phyloP scores from a whole-genome alignment of 257 asterid species.

The Petunia axillaris region DNA sequence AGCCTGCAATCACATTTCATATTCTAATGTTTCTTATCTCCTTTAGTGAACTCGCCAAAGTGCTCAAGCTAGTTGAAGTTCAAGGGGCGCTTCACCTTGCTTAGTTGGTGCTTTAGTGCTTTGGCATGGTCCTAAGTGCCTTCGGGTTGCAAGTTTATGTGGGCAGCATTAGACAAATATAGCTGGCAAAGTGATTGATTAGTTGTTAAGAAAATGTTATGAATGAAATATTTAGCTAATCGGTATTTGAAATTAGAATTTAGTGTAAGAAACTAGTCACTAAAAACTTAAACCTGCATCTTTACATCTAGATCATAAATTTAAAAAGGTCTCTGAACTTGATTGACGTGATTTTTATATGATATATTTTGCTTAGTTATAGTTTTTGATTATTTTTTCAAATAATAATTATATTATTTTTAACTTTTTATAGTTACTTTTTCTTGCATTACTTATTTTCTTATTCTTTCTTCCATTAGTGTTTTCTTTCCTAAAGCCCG shows the following conservation, averaged over 20 bases:
- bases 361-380: slow-evolving; percentile 10
- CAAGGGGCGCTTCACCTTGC: not conserved
- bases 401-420: not conserved
- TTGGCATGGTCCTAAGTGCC: not conserved
- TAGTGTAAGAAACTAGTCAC: not conserved
- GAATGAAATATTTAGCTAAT: not conserved
- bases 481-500: slow-evolving; percentile 1
- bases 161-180: not conserved
- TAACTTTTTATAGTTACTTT: not conserved
- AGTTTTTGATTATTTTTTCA: not conserved
- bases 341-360: not conserved
- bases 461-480: not conserved
- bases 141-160: not conserved
- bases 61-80: slow-evolving; percentile 7
- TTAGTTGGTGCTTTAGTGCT: slow-evolving; percentile 11
- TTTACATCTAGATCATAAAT: slow-evolving; percentile 6
- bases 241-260: slow-evolving; percentile 13
- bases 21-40: slow-evolving; percentile 15
- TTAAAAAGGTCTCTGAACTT: slow-evolving; percentile 3
- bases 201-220: not conserved
- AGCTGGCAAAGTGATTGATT: not conserved
- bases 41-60: not conserved
- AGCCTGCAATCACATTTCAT: not conserved
- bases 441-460: not conserved
- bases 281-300: slow-evolving; percentile 13